Percentiles rank a stretch among this genome's conserved stretches.
These are phyloP conservation scores for Harrya chromipes DNA, from an alignment of 768 basidiomycete genomes.

Conservation along the genomic window DNA sequence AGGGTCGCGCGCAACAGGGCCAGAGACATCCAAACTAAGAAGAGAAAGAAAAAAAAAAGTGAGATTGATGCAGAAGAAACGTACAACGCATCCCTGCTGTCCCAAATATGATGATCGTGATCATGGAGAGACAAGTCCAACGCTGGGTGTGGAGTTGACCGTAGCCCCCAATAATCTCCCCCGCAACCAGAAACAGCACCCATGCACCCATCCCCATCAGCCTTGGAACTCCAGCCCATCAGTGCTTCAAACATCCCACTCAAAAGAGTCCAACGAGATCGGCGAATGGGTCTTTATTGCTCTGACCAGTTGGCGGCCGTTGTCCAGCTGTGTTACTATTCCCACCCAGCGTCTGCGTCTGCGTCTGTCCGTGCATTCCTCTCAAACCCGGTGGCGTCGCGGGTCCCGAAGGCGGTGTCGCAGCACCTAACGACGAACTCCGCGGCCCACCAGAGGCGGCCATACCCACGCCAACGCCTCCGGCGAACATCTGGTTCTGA, in stretches of 20 bases:
- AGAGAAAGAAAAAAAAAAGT: neutral
- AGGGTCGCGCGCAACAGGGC: no score
- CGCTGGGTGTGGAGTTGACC: no score
- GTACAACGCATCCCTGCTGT: neutral
- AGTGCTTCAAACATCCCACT: neutral
- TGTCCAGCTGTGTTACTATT: conserved; percentile 10
- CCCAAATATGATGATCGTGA: no score
- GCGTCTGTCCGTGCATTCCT: conserved; percentile 2
- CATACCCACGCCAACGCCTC: neutral
- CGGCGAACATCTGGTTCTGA: conserved; percentile 7
- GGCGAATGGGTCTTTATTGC: conserved; percentile 75
- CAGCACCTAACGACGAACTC: conserved; percentile 7
- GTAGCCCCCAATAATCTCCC: no score
- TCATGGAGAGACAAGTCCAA: no score
- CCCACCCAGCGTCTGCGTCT: neutral
- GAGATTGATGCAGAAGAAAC: conserved; percentile 8
- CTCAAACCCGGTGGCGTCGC: conserved; percentile 10
- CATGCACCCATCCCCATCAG: no score
- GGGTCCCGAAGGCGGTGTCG: conserved; percentile 12
- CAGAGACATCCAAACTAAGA: no score
- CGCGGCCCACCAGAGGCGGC: conserved; percentile 1
- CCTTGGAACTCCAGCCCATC: no score
- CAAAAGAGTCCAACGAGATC: conserved; percentile 78
- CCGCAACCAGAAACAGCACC: no score
- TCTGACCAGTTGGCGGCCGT: conserved; percentile 25